A percentile compares a stretch with the other conserved stretches of the same genome.
Conservation (phyloP, 2,329 filamentous ascomycete species). For the Neofusicoccum sp. region DNA sequence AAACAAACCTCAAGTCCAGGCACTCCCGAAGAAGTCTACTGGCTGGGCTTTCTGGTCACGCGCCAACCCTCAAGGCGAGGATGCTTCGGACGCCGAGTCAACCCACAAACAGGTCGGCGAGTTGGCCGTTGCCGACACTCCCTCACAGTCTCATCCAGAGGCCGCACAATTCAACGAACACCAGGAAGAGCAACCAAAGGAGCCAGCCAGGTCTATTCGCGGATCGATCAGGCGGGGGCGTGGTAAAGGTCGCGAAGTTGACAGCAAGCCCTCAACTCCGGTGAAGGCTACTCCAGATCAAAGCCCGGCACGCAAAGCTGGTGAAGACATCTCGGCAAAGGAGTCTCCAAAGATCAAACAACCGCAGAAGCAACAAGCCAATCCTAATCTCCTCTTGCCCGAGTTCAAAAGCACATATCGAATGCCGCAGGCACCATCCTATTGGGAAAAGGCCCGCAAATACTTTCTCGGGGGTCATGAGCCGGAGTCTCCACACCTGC, state of each 20-base stretch:
- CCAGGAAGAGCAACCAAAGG: slow-evolving; percentile 25
- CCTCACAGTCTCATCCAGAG: slow-evolving; percentile 50
- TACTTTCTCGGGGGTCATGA: slow-evolving; percentile 44
- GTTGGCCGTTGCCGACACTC: slow-evolving; percentile 51
- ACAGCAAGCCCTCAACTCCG: slow-evolving; percentile 37
- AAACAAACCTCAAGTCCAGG: slow-evolving; percentile 28
- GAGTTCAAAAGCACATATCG: slow-evolving; percentile 68
- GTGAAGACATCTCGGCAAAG: slow-evolving; percentile 24
- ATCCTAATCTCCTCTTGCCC: slow-evolving; percentile 66
- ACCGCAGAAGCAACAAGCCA: slow-evolving; percentile 28
- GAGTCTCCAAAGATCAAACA: slow-evolving; percentile 28
- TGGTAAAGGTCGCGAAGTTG: slow-evolving; percentile 27
- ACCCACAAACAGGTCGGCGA: slow-evolving; percentile 56
- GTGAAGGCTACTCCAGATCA: slow-evolving; percentile 29
- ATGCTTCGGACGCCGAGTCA: slow-evolving; percentile 55
- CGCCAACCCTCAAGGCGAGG: slow-evolving; percentile 51
- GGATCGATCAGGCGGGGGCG: slow-evolving; percentile 23
- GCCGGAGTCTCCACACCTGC: slow-evolving; percentile 65
- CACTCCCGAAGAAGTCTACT: slow-evolving; percentile 49
- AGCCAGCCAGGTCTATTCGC: slow-evolving; percentile 22
- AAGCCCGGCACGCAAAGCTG: slow-evolving; percentile 24
- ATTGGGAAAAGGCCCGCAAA: slow-evolving; percentile 44
- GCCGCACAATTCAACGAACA: slow-evolving; percentile 52
- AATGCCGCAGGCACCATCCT: slow-evolving; percentile 43
- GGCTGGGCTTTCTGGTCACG: slow-evolving; percentile 82